These are phyloP conservation scores for Aspergillus candidus DNA, from an alignment of 2,329 filamentous ascomycete genomes.

Conservation along the genomic window DNA sequence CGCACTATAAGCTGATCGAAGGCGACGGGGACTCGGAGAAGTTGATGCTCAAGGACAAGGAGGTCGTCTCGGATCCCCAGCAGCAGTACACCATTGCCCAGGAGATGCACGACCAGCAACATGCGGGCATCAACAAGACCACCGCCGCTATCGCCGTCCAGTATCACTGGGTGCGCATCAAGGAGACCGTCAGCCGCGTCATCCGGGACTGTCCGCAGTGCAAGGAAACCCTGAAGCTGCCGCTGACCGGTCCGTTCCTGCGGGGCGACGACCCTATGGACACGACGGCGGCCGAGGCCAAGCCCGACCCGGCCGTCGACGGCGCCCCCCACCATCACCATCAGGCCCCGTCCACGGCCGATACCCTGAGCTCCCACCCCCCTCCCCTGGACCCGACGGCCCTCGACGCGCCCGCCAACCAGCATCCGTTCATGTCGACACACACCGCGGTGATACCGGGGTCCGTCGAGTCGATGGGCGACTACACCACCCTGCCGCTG, in stretches of 20 bases:
- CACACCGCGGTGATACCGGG: slow-evolving; percentile 30
- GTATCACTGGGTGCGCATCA: slow-evolving; percentile 97
- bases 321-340: background rate
- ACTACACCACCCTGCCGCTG: slow-evolving; percentile 49
- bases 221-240: slow-evolving; percentile 67
- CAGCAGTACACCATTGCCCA: slow-evolving; percentile 86
- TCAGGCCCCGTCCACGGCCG: slow-evolving; percentile 7
- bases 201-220: slow-evolving; percentile 88
- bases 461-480: slow-evolving; percentile 33
- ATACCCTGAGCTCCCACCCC: slow-evolving; percentile 11
- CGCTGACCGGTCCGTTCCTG: slow-evolving; percentile 29
- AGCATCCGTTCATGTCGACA: slow-evolving; percentile 29
- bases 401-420: slow-evolving; percentile 16
- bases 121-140: slow-evolving; percentile 97
- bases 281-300: slow-evolving; percentile 8
- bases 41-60: slow-evolving; percentile 95
- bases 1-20: slow-evolving; percentile 77
- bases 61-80: slow-evolving; percentile 85
- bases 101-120: slow-evolving; percentile 64
- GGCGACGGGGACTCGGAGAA: slow-evolving; percentile 55
- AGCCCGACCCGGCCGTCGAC: background rate
- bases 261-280: slow-evolving; percentile 18
- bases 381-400: slow-evolving; percentile 18
- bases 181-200: slow-evolving; percentile 91
- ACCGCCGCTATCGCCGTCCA: slow-evolving; percentile 88